Evolutionary conservation across 129 eudicot genomes (phyloP), one percentile per base, ranked within the genome.

Genomic region (Arctium lappa): DNA sequence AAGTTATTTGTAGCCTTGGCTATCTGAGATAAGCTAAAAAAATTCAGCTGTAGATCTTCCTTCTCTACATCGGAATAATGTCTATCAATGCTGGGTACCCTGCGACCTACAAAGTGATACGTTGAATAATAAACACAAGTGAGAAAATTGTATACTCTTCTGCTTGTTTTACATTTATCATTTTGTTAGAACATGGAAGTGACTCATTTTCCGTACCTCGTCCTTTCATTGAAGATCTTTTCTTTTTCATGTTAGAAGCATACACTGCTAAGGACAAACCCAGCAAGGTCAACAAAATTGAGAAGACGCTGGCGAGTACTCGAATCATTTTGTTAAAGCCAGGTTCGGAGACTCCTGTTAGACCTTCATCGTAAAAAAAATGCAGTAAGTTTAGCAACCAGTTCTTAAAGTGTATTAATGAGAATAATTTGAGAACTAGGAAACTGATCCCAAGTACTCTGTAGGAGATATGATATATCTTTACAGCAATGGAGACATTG

Each of bases 21-120:
- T 71, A 84, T 53, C 29, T 79, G 44, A 12, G 74, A 16, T 6
- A 74, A 63, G 18, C 37, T 50, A 48, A 77, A 27, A 9, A 83
- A 71, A 69, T 81, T 33, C 33, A 83, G 62, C 39, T 83, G 72
- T 69, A 75, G 36, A 68, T 83, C 81, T 27, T 83, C 86, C 69
- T 76, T 82, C 46, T 74, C 50, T 15, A 72, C 75, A 72, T 34
- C 5, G 2, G 46, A 34, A 36, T 72, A 6, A 34, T 34, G 75
- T 36, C 8, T 72, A n/a, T 72, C 46, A 72, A 72, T 16, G 75
- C 11, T 5, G 18, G 16, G 44, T 15, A 72, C 75, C 75, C 22
- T 72, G 1, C 48, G 30, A 16, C 75, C 75, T 72, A 72, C 38
- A 15, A 9, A 56, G 65, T 16, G 65, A 56, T 56, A 65, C 36